A percentile compares a stretch with the other conserved stretches of the same genome.
Evolutionary conservation across 73 alveolate species (phyloP).

Genomic region (Paramecium bursaria): DNA sequence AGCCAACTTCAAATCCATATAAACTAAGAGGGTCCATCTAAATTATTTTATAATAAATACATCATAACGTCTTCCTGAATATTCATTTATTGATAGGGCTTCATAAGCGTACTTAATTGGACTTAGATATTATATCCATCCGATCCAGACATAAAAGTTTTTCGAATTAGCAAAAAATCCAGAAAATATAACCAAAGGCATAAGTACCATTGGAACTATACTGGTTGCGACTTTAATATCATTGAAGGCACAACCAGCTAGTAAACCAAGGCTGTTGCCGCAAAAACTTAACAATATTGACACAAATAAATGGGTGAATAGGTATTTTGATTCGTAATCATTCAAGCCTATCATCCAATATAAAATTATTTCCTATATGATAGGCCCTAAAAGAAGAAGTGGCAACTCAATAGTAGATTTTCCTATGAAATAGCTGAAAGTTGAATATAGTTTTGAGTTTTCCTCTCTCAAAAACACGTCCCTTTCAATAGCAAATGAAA

Average conservation of each 20-base stretch:
- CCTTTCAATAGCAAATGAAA: slow-evolving; percentile 60
- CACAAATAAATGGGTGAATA: slow-evolving; percentile 27
- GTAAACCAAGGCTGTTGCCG: slow-evolving; percentile 73
- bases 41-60: too few species aligned
- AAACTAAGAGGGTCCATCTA: slow-evolving; percentile 15
- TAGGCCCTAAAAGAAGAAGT: slow-evolving; percentile 41
- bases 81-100: slow-evolving; percentile 78
- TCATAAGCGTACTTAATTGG: slow-evolving; percentile 81
- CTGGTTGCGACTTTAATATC: slow-evolving; percentile 72
- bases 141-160: slow-evolving; percentile 73
- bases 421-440: slow-evolving; percentile 64
- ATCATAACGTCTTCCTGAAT: slow-evolving; percentile 50
- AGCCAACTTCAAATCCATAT: slow-evolving; percentile 15
- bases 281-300: slow-evolving; percentile 17
- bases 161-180: slow-evolving; percentile 80
- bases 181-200: slow-evolving; percentile 80
- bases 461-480: slow-evolving; percentile 69
- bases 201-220: slow-evolving; percentile 67
- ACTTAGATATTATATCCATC: slow-evolving; percentile 81
- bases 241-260: slow-evolving; percentile 74
- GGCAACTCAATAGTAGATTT: slow-evolving; percentile 46
- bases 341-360: slow-evolving; percentile 69
- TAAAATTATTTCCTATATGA: slow-evolving; percentile 38
- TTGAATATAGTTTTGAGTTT: slow-evolving; percentile 57
- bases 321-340: slow-evolving; percentile 8